Conservation (phyloP, 2,329 filamentous ascomycete species). For the Sarocladium kiliense region DNA sequence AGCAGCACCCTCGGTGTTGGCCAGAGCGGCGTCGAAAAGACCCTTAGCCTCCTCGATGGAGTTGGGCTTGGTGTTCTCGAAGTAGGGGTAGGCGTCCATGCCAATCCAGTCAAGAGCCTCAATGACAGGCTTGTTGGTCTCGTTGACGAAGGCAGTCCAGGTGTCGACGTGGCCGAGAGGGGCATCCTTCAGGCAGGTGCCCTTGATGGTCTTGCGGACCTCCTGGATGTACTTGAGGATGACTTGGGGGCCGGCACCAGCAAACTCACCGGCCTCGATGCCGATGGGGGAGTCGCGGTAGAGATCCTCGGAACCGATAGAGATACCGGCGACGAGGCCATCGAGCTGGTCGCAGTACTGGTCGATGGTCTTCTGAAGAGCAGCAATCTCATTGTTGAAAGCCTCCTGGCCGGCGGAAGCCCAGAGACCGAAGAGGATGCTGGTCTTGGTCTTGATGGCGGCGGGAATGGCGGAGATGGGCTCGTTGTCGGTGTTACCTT, state of each 20-base stretch:
- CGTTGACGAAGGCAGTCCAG: slow-evolving; percentile 75
- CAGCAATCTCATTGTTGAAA: slow-evolving; percentile 69
- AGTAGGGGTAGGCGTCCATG: slow-evolving; percentile 83
- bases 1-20: slow-evolving; percentile 51
- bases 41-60: slow-evolving; percentile 56
- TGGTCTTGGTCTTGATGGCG: slow-evolving; percentile 74
- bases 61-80: slow-evolving; percentile 65
- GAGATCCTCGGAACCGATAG: slow-evolving; percentile 80
- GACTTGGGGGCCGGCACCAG: slow-evolving; percentile 56
- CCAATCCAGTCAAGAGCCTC: slow-evolving; percentile 72
- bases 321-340: slow-evolving; percentile 71
- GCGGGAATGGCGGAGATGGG: slow-evolving; percentile 73
- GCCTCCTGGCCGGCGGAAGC: slow-evolving; percentile 58
- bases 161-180: slow-evolving; percentile 84
- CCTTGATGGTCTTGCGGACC: slow-evolving; percentile 57
- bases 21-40: slow-evolving; percentile 65
- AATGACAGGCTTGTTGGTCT: slow-evolving; percentile 65
- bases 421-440: slow-evolving; percentile 80
- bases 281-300: slow-evolving; percentile 74
- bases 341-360: slow-evolving; percentile 64
- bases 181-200: slow-evolving; percentile 51
- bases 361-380: slow-evolving; percentile 63
- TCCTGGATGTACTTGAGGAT: slow-evolving; percentile 67
- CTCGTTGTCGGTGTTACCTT: slow-evolving; percentile 59
- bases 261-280: slow-evolving; percentile 53